phyloP scores from a whole-genome alignment of 2,329 filamentous ascomycete species.

The Paraphaeosphaeria sporulosa region DNA sequence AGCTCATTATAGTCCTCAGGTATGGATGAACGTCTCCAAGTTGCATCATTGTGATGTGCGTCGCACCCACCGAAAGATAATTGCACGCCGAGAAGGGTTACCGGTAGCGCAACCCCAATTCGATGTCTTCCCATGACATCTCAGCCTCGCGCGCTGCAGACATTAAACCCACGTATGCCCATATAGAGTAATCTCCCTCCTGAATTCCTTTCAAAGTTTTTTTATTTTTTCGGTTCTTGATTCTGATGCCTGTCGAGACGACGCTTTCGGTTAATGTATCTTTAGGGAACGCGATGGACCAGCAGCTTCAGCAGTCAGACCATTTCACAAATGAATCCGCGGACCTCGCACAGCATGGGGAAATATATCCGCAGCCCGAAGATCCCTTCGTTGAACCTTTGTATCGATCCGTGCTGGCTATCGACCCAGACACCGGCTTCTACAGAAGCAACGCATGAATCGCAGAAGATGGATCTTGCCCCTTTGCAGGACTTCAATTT shows the following conservation, averaged over 20 bases:
- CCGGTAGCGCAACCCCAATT: neutral
- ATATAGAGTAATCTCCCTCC: no score
- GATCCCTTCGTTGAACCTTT: neutral
- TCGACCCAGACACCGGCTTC: neutral
- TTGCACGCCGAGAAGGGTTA: neutral
- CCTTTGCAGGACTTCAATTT: neutral
- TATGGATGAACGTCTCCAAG: no score
- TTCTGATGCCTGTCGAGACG: no score
- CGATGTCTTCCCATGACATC: neutral
- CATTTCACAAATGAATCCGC: neutral
- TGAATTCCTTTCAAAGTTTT: neutral
- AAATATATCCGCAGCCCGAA: neutral
- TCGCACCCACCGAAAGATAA: neutral
- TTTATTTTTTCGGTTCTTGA: neutral
- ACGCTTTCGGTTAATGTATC: neutral
- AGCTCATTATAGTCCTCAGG: no score
- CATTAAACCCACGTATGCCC: neutral
- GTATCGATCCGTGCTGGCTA: neutral
- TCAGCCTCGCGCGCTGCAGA: neutral
- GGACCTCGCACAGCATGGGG: neutral
- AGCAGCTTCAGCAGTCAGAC: neutral
- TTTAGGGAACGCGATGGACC: neutral
- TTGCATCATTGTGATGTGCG: no score
- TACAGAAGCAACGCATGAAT: no score
- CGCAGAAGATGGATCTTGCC: neutral